Evolutionary conservation across 768 basidiomycete species (phyloP).

Genomic region (Rhizopogon vulgaris): DNA sequence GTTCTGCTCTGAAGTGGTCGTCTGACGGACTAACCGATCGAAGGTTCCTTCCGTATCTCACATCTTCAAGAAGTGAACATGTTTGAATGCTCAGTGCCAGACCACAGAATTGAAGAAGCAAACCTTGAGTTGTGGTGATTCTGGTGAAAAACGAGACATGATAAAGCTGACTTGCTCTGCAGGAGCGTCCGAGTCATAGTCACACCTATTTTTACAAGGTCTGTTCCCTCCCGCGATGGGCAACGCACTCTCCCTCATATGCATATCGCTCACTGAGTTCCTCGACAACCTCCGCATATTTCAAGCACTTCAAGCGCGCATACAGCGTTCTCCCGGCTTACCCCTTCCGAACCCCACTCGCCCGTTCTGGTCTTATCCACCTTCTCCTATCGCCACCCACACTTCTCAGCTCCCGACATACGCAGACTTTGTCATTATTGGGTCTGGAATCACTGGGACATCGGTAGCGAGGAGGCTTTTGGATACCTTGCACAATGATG

Average conservation of each 20-base stretch:
- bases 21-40: no score
- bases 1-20: no score
- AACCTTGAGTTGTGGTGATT: no score
- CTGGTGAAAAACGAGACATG: no score
- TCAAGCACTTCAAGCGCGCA: slow-evolving; percentile 24
- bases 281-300: slow-evolving; percentile 15
- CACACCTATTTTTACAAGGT: background rate
- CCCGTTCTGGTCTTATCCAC: slow-evolving; percentile 61
- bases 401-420: slow-evolving; percentile 25
- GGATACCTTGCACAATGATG: slow-evolving; percentile 21
- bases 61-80: no score
- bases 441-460: slow-evolving; percentile 73
- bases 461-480: slow-evolving; percentile 53
- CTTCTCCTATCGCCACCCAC: slow-evolving; percentile 41
- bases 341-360: slow-evolving; percentile 48
- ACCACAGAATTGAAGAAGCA: no score
- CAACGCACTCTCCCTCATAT: slow-evolving; percentile 18
- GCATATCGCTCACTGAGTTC: slow-evolving; percentile 16
- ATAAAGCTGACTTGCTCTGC: no score
- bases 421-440: slow-evolving; percentile 66
- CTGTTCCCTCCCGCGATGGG: slow-evolving; percentile 14
- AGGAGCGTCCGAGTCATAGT: no score
- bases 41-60: no score
- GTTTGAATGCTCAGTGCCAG: no score
- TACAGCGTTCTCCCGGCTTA: slow-evolving; percentile 45